A percentile compares a stretch with the other conserved stretches of the same genome.
Evolutionary conservation across 169 alveolate genomes (phyloP).

Genomic region (Neospora caninum): DNA sequence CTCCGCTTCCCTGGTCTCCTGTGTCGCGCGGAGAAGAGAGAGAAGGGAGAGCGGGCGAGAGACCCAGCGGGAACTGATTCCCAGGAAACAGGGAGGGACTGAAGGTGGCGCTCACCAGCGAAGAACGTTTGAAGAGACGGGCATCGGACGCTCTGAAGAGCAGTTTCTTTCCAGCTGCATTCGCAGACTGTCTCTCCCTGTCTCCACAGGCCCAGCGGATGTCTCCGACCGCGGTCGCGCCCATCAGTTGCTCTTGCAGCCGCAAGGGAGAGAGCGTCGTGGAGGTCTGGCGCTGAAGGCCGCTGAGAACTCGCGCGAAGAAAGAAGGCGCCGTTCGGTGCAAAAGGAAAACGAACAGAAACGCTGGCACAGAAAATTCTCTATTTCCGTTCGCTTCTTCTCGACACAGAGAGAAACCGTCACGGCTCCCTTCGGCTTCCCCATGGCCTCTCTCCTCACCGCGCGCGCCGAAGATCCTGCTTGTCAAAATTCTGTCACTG

Average conservation of each 20-base stretch:
- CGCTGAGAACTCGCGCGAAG: not conserved
- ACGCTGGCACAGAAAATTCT: not conserved
- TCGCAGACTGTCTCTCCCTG: not conserved
- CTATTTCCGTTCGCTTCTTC: not conserved
- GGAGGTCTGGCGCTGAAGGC: not conserved
- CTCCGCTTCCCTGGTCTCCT: no score
- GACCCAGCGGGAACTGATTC: not conserved
- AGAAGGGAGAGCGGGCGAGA: not conserved
- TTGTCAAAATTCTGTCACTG: not conserved
- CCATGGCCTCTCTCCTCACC: not conserved
- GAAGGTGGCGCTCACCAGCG: not conserved
- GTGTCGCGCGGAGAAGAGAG: not conserved
- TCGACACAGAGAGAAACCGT: no score
- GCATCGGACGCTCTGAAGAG: not conserved
- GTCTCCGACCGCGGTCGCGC: not conserved
- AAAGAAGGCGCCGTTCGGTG: slow-evolving; percentile 6
- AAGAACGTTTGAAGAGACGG: not conserved
- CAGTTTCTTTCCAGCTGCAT: not conserved
- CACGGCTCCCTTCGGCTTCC: no score
- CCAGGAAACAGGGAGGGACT: not conserved
- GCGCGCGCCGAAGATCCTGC: not conserved
- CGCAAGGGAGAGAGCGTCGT: not conserved
- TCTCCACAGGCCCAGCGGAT: not conserved
- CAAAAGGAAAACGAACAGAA: not conserved
- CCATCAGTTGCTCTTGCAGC: slow-evolving; percentile 3